Base-by-base conservation (phyloP, 1,139 yeast species). In the Taphrina confusa region DNA sequence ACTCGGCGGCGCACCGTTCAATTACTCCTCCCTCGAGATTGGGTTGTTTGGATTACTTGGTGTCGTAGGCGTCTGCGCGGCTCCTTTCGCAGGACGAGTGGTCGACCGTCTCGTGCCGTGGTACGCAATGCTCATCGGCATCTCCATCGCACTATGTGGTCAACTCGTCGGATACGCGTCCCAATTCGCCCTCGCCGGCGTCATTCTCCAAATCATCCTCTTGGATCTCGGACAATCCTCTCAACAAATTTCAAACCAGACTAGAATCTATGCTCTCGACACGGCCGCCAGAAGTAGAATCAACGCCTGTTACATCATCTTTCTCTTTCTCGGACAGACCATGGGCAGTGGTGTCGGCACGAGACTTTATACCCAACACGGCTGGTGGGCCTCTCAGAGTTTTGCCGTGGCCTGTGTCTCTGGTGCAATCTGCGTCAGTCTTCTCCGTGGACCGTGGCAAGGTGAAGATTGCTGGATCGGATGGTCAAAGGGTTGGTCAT, bases 281-380 rank as follows among this genome's bases (percentile, higher is more conserved):
- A 9, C 42, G 25, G 42, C 25, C 25, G 42, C 42, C 6, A 22
- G 42, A 9, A 37, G 42, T n/a, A 9, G 42, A 9, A 37, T 37
- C 42, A 37, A 37, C 20, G 42, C 42, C 25, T 37, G 42, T 6
- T 37, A 37, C 42, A 37, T 37, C 25, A 37, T 37, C 42, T 37
- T 18, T 18, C 25, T 37, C 25, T 37, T 37, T 6, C 42, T 37
- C 42, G 42, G 42, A 11, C 42, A 37, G 42, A 37, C 42, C 25
- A 37, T 37, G 42, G 42, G 42, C 25, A 18, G 25, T n/a, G 42
- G 42, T n/a, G 42, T 37, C 42, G 42, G 42, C 42, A 37, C 42
- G 23, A 37, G 42, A 37, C 42, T 37, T 11, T 37, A 37, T n/a
- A 37, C 42, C 25, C 22, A 18, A n/a, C 42, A 37, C 42, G 42